A percentile compares a stretch with the other conserved stretches of the same genome.
These are phyloP conservation scores for Tolypocladium amazonense DNA, from an alignment of 2,329 filamentous ascomycete genomes.

Conservation along the genomic window DNA sequence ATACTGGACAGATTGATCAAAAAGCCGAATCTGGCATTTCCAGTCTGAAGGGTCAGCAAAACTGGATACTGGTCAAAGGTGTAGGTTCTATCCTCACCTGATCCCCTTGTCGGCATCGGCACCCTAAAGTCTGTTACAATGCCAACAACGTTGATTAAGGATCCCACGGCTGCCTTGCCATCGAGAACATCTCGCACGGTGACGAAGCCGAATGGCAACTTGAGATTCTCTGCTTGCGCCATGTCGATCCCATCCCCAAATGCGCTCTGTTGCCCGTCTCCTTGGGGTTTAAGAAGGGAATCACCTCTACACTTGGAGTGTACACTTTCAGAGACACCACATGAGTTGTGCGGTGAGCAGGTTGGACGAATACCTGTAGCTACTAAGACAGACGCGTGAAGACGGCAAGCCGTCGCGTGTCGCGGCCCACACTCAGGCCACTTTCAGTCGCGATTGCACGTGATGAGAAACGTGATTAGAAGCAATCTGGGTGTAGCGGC, in stretches of 20 bases:
- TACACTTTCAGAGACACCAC: neutral
- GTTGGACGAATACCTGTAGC: neutral
- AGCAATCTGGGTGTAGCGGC: neutral
- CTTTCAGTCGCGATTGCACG: slow-evolving; percentile 13
- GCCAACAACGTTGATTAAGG: slow-evolving; percentile 52
- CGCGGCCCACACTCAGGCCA: neutral
- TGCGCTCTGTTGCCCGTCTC: neutral
- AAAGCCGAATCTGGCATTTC: slow-evolving; percentile 50
- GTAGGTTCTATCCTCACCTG: slow-evolving; percentile 26
- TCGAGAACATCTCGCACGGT: slow-evolving; percentile 33
- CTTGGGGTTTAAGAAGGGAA: too few species aligned
- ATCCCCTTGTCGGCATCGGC: slow-evolving; percentile 37
- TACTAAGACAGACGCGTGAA: neutral
- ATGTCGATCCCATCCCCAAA: neutral
- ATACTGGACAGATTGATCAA: slow-evolving; percentile 44
- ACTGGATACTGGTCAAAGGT: neutral
- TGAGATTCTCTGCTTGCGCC: neutral
- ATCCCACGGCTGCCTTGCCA: slow-evolving; percentile 15
- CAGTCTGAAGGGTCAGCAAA: slow-evolving; percentile 31
- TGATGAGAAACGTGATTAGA: slow-evolving; percentile 11
- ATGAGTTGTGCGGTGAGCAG: neutral
- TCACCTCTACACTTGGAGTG: neutral
- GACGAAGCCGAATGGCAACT: slow-evolving; percentile 13
- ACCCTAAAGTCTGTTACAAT: slow-evolving; percentile 55
- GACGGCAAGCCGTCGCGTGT: neutral